Evolutionary conservation across 106 monocot genomes (phyloP).

Genomic region (Dioscorea dumetorum): DNA sequence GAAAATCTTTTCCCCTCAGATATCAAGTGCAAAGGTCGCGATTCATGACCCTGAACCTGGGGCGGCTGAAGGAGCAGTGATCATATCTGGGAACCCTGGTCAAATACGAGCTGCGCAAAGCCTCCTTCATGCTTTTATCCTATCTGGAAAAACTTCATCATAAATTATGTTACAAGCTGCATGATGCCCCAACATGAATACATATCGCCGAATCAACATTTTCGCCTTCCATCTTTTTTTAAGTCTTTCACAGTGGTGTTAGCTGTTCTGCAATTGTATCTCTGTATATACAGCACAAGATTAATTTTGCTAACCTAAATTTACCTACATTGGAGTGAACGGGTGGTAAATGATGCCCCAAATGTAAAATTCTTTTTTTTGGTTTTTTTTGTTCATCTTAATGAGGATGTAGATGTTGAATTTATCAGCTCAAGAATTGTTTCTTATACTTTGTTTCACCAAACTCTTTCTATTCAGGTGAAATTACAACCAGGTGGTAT

Average conservation of each 20-base stretch:
- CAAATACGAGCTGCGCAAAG: conserved; percentile 56
- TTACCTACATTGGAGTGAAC: not conserved
- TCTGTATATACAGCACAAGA: not conserved
- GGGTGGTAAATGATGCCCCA: not conserved
- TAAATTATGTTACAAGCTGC: too few species aligned
- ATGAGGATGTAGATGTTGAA: not conserved
- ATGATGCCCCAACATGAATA: not conserved
- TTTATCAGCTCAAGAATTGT: not conserved
- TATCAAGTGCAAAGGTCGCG: conserved; percentile 65
- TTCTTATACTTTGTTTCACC: not conserved
- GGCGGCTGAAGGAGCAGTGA: conserved; percentile 31
- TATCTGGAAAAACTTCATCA: conserved; percentile 29
- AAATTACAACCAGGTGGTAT: too few species aligned
- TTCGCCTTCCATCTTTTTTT: too few species aligned
- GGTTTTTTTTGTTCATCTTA: not conserved
- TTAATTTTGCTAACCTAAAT: not conserved
- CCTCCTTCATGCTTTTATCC: conserved; percentile 82
- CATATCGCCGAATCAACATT: not conserved
- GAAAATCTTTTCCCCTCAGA: conserved; percentile 12
- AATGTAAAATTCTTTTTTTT: not conserved
- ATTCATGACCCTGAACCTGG: conserved; percentile 67
- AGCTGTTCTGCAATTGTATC: not conserved
- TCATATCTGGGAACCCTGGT: conserved; percentile 49
- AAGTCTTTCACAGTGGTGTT: too few species aligned
- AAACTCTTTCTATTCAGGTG: too few species aligned